Base-by-base conservation (phyloP, 805 yeast species). In the Candida verbasci region DNA sequence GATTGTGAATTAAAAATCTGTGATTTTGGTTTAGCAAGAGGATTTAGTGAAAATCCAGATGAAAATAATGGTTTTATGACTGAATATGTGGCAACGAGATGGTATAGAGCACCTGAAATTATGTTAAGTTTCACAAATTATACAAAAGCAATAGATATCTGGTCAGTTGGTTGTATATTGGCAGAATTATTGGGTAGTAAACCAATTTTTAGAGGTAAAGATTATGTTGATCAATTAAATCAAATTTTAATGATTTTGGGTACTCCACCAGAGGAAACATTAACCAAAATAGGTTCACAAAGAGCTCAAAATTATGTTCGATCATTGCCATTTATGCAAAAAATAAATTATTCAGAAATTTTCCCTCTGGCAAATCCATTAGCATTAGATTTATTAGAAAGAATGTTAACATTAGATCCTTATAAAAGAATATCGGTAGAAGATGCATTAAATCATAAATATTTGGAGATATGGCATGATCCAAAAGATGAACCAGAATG, bases 31-130 rank as follows among this genome's bases (percentile, higher is more conserved):
- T 71, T 91, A 41, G 97, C 97, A 1, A 75, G 97, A 56, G 96
- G 97, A 24, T 88, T 83, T 48, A 78, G 87, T 8, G 79, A 79
- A 41, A 82, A 81, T 51, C 85, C 88, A 1, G 89, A 81, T 42
- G 85, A 81, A 49, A 87, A 88, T 49, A 84, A 85, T 22, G 97
- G 96, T n/a, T 91, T 87, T 52, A 67, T 91, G 70, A 93, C 98
- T 1, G 97, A 91, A 59, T 93, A 93, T 56, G 98, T 93, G 18
- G 97, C 98, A 22, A 93, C 98, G 1, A 74, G 98, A 57, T 93
- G 98, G 98, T 93, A 93, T 61, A 72, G 98, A 48, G 98, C 98
- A 3, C 98, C 98, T 0, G 98, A 93, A 55, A 88, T 93, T 60
- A 91, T 93, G 88, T 70, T 93, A 38, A 82, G 94, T 45, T 87